Base-by-base conservation (phyloP, 495 filamentous ascomycete genomes). In the Podospora comata region DNA sequence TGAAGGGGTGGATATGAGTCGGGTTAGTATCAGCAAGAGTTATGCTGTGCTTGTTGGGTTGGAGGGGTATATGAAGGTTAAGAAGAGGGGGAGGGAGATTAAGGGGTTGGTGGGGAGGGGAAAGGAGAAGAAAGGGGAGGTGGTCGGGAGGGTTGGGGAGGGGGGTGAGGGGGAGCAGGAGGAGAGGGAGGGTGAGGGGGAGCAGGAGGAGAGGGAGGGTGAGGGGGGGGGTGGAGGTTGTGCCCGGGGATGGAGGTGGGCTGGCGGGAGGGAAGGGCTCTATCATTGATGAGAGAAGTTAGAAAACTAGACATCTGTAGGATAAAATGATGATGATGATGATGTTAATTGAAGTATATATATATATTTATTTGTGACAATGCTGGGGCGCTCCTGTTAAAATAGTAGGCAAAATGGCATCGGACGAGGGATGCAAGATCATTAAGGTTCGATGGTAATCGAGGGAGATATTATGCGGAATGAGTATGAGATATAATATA, bases 11-110 rank as follows among this genome's bases (percentile, higher is more conserved):
- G 93, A 97, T 72, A 90, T 96, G 87, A 86, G 85, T 0, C 85
- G 84, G 27, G 87, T 95, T 9, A 90, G 85, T 1, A 90, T 96
- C 32, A 91, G 88, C 32, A 90, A 91, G 70, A 89, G 88, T 4
- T 97, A 96, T 72, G 90, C 91, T 0, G 87, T 95, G 1, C 81
- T 96, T 0, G 85, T 92, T 1, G 94, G 94, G 0, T 85, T 97
- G 11, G 92, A 97, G 78, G 86, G 87, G 19, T 97, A 95, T 68
- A 78, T 87, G 53, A 85, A 83, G 72, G 79, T 86, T 1, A 86
- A 87, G 67, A 83, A 81, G 61, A 90, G 89, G 73, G 79, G 87
- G 0, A 87, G 86, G 66, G 76, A 81, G 4, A 70, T 80, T 0
- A 75, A 82, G 62, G 76, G 79, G 27, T 79, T 71, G 66, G 60